Evolutionary conservation across 2,329 filamentous ascomycete species (phyloP).

Genomic region (Akanthomyces muscarius): DNA sequence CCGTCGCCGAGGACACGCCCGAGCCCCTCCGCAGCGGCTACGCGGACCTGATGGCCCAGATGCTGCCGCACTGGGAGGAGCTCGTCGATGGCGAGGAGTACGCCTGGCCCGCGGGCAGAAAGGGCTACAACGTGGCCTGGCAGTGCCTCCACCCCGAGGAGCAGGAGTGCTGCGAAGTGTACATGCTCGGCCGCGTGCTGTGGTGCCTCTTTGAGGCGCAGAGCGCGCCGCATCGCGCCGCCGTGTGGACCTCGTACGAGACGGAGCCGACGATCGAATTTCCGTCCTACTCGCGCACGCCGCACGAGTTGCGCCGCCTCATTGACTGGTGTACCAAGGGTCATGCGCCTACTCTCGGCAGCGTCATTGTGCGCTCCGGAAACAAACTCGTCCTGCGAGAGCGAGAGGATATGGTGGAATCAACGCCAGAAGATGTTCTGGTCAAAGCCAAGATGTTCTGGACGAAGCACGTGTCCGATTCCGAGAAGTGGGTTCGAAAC

Average conservation of each 20-base stretch:
- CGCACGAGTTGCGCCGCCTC: slow-evolving; percentile 44
- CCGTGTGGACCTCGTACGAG: slow-evolving; percentile 56
- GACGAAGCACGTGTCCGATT: slow-evolving; percentile 42
- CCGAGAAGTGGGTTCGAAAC: slow-evolving; percentile 43
- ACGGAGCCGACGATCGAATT: slow-evolving; percentile 55
- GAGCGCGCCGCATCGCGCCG: slow-evolving; percentile 52
- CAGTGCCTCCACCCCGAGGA: slow-evolving; percentile 46
- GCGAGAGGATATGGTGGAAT: slow-evolving; percentile 29
- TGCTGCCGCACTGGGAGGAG: slow-evolving; percentile 46
- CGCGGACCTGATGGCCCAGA: slow-evolving; percentile 34
- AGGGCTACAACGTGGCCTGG: slow-evolving; percentile 56
- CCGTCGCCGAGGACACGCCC: slow-evolving; percentile 45
- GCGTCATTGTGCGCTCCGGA: slow-evolving; percentile 40
- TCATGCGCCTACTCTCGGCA: slow-evolving; percentile 41
- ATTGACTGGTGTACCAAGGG: slow-evolving; percentile 52
- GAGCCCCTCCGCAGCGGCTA: slow-evolving; percentile 39
- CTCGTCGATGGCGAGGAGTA: slow-evolving; percentile 42
- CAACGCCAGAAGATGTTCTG: slow-evolving; percentile 34
- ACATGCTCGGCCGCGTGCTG: slow-evolving; percentile 58
- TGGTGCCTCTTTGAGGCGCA: slow-evolving; percentile 62
- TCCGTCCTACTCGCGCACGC: slow-evolving; percentile 44
- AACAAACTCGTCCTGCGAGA: slow-evolving; percentile 44
- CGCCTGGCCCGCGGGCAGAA: slow-evolving; percentile 36
- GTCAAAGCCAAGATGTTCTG: slow-evolving; percentile 45
- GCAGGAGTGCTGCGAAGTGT: slow-evolving; percentile 56